Percentiles rank a stretch among this genome's conserved stretches.
These are phyloP conservation scores for Hsuehochloa calcarea DNA, from an alignment of 176 grass and related monocot species.

Conservation along the genomic window DNA sequence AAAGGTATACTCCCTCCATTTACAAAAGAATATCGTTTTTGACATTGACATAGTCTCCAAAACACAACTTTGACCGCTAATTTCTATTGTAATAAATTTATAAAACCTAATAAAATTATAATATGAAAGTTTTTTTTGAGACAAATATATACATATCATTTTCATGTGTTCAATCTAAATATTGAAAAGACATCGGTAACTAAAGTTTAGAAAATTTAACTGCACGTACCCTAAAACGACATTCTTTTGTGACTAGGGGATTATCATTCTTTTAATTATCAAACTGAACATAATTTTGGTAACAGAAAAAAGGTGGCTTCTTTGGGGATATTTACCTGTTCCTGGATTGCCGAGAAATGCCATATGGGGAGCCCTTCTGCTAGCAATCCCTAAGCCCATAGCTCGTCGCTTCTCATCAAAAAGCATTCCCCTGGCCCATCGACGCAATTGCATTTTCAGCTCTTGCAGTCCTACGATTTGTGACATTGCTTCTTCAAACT, in stretches of 20 bases:
- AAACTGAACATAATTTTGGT: constrained; percentile 2
- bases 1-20: neutral
- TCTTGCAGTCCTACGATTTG: constrained; percentile 81
- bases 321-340: constrained; percentile 59
- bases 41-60: too few species aligned
- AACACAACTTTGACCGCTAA: too few species aligned
- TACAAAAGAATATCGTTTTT: too few species aligned
- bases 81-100: too few species aligned
- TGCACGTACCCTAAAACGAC: too few species aligned
- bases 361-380: constrained; percentile 86
- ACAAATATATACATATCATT: too few species aligned
- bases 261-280: neutral
- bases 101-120: too few species aligned
- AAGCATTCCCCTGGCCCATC: constrained; percentile 94
- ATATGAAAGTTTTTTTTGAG: too few species aligned
- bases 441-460: constrained; percentile 85
- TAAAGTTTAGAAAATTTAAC: too few species aligned
- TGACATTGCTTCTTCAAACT: constrained; percentile 92
- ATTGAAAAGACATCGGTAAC: too few species aligned
- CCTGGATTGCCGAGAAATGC: constrained; percentile 97
- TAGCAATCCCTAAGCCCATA: constrained; percentile 83
- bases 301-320: constrained; percentile 2
- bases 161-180: too few species aligned
- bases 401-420: constrained; percentile 91
- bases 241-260: too few species aligned